Percentiles rank a stretch among this genome's conserved stretches.
phyloP scores from a whole-genome alignment of 2,329 filamentous ascomycete genomes.

The Pseudogymnoascus sp. region DNA sequence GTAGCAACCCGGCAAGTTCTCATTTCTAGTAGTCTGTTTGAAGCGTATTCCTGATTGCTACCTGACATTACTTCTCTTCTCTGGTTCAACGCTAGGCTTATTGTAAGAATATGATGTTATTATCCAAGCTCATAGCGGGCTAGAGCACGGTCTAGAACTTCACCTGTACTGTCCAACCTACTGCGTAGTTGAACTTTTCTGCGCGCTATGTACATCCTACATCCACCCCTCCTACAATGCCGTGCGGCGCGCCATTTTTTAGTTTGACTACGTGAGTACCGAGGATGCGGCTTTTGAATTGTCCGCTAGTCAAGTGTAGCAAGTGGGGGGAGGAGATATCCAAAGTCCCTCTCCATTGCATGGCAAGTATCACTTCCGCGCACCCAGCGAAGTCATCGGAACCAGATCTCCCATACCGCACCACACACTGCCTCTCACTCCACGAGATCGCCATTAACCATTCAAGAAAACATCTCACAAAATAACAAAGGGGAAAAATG shows the following conservation, averaged over 20 bases:
- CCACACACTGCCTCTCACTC: too few relatives aligned
- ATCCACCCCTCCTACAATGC: background rate
- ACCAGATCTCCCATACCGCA: background rate
- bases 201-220: background rate
- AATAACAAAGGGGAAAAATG: background rate
- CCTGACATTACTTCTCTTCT: too few relatives aligned
- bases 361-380: background rate
- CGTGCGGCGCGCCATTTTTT: background rate
- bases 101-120: too few relatives aligned
- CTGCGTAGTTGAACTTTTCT: too few relatives aligned
- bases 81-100: too few relatives aligned
- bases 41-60: too few relatives aligned
- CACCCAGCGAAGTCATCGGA: background rate
- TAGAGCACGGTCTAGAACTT: too few relatives aligned
- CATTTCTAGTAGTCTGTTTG: too few relatives aligned
- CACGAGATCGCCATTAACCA: too few relatives aligned
- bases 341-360: background rate
- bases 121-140: too few relatives aligned
- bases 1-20: too few relatives aligned
- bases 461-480: background rate
- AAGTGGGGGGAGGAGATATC: background rate
- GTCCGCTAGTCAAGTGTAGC: background rate
- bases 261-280: background rate
- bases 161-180: too few relatives aligned
- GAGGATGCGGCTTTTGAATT: background rate